Base-by-base conservation (phyloP, 1,284 basidiomycete species). In the Cryptococcus sp. region DNA sequence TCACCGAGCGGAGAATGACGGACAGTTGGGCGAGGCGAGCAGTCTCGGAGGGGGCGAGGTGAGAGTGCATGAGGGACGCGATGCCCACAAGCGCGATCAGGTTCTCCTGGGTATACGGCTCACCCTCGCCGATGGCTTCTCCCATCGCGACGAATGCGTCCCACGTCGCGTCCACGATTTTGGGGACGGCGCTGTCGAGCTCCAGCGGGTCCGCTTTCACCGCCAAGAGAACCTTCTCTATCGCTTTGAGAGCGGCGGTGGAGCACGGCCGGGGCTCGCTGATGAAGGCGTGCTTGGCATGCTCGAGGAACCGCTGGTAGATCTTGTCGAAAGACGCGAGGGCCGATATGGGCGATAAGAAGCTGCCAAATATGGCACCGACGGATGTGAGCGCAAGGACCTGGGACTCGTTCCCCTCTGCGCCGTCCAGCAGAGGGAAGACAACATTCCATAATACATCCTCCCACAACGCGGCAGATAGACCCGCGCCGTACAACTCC, bases 381-480 rank as follows among this genome's bases (percentile, higher is more conserved):
- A 91, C 83, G 1, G 89, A 93, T 43, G 88, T 84, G 50, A 97
- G 75, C 0, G 91, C 91, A 16, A 98, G 82, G 33, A 88, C 85
- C 70, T 91, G 89, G 1, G 89, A 91, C 63, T 96, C 92, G 67
- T 92, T 88, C 85, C 91, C 64, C 23, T 69, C 59, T 46, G 93
- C 80, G 4, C 84, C 79, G 43, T 92, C 88, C 48, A 97, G 77
- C 1, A 98, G 80, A 1, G 94, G 92, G 73, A 96, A 93, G 11
- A 91, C 84, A 50, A 98, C 84, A 66, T 89, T 87, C 87, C 88
- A 90, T 24, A 94, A 81, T 62, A 89, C 90, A 52, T 89, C 83
- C 49, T 88, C 84, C 96, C 95, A 98, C 0, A 88, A 89, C 4
- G 84, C 83, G 21, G 83, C 70, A 62, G 85, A 86, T 46, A 98